Evolutionary conservation across 371 early-diverging fungal genomes (phyloP).

Genomic region (Entomophthora muscae): DNA sequence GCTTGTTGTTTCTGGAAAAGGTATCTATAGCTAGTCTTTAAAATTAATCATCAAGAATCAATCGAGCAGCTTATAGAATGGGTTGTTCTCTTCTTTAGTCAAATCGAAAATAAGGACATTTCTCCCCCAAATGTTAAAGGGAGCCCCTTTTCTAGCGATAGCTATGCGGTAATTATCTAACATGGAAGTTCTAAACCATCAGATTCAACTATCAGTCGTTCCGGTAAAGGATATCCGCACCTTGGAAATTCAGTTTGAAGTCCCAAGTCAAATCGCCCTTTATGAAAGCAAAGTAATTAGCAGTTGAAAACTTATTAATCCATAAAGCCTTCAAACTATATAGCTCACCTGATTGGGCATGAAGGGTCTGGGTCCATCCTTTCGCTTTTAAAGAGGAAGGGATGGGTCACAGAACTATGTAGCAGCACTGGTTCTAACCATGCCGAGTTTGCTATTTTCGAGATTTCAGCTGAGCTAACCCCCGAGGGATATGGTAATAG

Average conservation of each 20-base stretch:
- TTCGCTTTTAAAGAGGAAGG: conserved; percentile 62
- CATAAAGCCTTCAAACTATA: conserved; percentile 42
- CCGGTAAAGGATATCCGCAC: conserved; percentile 66
- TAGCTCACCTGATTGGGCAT: conserved; percentile 67
- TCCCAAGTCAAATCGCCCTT: conserved; percentile 48
- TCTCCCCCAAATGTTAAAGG: conserved; percentile 43
- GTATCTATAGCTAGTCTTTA: conserved; percentile 16
- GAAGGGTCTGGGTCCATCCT: conserved; percentile 74
- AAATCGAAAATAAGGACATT: conserved; percentile 48
- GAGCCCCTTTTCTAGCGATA: conserved; percentile 42
- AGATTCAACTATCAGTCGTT: conserved; percentile 54
- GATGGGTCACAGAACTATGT: conserved; percentile 69
- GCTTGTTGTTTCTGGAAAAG: conserved; percentile 74
- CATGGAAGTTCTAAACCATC: neutral
- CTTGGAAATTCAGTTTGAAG: conserved; percentile 69
- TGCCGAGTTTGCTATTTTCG: conserved; percentile 62
- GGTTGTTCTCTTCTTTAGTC: conserved; percentile 65
- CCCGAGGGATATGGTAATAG: conserved; percentile 49
- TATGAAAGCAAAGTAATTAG: conserved; percentile 31
- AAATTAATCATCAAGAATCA: conserved; percentile 51
- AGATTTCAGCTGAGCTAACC: conserved; percentile 61
- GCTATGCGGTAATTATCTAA: neutral
- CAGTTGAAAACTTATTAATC: neutral
- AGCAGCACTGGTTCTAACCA: conserved; percentile 48
- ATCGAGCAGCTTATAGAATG: conserved; percentile 62